A percentile compares a stretch with the other conserved stretches of the same genome.
Conservation (phyloP, 495 filamentous ascomycete species). For the Hypomontagnella submonticulosa region DNA sequence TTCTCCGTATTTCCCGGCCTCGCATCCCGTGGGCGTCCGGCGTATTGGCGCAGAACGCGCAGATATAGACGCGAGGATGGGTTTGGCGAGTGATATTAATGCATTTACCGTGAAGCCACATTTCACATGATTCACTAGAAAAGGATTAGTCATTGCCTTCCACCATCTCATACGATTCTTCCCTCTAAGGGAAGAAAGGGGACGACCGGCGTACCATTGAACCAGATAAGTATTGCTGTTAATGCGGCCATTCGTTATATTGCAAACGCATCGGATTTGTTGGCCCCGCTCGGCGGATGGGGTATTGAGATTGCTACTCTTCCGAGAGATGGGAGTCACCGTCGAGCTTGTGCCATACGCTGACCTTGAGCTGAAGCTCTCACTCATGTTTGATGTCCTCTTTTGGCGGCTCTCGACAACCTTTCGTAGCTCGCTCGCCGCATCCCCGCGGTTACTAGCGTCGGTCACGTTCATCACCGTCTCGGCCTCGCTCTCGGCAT, state of each 20-base stretch:
- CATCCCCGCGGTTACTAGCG: conserved; percentile 57
- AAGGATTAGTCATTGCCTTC: conserved; percentile 29
- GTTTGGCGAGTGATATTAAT: conserved; percentile 73
- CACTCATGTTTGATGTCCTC: conserved; percentile 50
- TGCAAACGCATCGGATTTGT: conserved; percentile 79
- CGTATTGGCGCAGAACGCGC: conserved; percentile 81
- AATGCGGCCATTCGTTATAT: conserved; percentile 53
- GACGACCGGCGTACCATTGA: conserved; percentile 71
- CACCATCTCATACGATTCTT: neutral
- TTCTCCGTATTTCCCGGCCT: conserved; percentile 65
- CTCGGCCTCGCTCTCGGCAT: conserved; percentile 65
- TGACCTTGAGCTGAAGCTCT: conserved; percentile 31
- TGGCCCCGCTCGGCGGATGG: conserved; percentile 70
- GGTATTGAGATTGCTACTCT: conserved; percentile 72
- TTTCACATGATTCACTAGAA: conserved; percentile 81
- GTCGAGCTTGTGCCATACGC: conserved; percentile 38
- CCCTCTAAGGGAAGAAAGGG: conserved; percentile 5
- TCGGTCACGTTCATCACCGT: conserved; percentile 61
- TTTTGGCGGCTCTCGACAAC: conserved; percentile 73
- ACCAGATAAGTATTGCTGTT: conserved; percentile 81
- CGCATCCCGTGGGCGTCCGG: conserved; percentile 66
- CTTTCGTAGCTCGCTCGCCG: conserved; percentile 74
- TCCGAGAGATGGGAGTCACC: conserved; percentile 73
- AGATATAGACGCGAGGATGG: conserved; percentile 81
- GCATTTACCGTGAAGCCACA: conserved; percentile 85